phyloP scores from a whole-genome alignment of 1,284 basidiomycete species.

The Gomphus sp. region DNA sequence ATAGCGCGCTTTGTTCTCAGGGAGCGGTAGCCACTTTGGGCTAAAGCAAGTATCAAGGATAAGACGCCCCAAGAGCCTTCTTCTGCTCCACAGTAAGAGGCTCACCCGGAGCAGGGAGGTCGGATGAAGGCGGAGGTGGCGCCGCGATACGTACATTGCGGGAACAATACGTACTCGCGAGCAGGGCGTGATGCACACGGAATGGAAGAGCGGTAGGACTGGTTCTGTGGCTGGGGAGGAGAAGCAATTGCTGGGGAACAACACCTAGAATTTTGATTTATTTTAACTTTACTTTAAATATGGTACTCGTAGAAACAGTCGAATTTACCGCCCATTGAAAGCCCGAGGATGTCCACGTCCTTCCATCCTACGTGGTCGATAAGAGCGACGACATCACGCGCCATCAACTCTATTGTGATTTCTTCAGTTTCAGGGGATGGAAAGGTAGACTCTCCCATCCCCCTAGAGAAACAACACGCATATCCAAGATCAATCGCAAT shows the following conservation, averaged over 20 bases:
- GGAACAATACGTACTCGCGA: conserved; percentile 22
- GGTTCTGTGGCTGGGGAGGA: conserved; percentile 28
- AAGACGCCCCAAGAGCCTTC: conserved; percentile 23
- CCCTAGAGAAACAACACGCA: conserved; percentile 14
- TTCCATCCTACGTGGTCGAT: conserved; percentile 29
- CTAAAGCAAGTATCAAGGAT: conserved; percentile 26
- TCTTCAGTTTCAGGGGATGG: conserved; percentile 22
- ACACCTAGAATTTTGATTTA: conserved; percentile 20
- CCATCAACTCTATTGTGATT: conserved; percentile 32
- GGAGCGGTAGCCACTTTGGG: conserved; percentile 27
- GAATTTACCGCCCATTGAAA: conserved; percentile 19
- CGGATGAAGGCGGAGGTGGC: conserved; percentile 13
- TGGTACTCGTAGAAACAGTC: conserved; percentile 14
- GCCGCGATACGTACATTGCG: conserved; percentile 20
- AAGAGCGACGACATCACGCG: conserved; percentile 31
- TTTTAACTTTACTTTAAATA: conserved; percentile 16
- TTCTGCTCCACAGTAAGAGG: conserved; percentile 23
- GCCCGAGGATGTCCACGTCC: conserved; percentile 32
- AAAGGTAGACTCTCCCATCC: conserved; percentile 30
- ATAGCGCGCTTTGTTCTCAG: conserved; percentile 20
- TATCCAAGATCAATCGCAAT: neutral
- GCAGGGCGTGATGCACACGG: conserved; percentile 29
- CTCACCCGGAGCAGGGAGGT: conserved; percentile 4
- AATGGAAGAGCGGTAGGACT: conserved; percentile 29
- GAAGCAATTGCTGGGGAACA: conserved; percentile 32